phyloP scores from a whole-genome alignment of 2,329 filamentous ascomycete genomes.

The Cladosporium sp. region DNA sequence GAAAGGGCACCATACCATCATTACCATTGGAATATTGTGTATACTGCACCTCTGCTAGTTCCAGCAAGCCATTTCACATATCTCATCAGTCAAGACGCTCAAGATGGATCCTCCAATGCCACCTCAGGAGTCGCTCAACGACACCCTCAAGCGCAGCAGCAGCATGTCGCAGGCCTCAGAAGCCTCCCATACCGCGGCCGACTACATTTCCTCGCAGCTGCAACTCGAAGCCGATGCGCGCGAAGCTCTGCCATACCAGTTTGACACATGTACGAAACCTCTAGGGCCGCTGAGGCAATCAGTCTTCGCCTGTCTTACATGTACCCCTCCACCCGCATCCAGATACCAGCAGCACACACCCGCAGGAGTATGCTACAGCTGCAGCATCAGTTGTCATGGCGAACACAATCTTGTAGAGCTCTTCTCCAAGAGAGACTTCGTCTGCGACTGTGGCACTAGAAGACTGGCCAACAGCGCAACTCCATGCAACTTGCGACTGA shows the following conservation, averaged over 20 bases:
- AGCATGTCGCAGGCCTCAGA: constrained; percentile 44
- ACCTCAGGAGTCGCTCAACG: background rate
- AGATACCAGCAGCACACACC: constrained; percentile 60
- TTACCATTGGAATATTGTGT: background rate
- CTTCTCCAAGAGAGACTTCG: constrained; percentile 92
- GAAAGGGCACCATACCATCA: background rate
- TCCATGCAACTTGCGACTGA: constrained; percentile 71
- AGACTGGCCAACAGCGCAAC: constrained; percentile 62
- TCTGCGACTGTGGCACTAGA: constrained; percentile 91
- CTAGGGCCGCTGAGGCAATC: constrained; percentile 83
- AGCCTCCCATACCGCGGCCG: constrained; percentile 52
- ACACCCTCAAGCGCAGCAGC: background rate
- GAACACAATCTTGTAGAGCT: constrained; percentile 94
- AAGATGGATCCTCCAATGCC: background rate
- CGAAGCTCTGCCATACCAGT: constrained; percentile 92
- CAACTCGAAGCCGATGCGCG: constrained; percentile 90
- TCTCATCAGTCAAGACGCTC: background rate
- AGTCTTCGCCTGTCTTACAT: constrained; percentile 90
- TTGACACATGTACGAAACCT: constrained; percentile 87
- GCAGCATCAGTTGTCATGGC: constrained; percentile 93
- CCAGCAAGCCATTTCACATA: too few species aligned
- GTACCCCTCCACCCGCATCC: constrained; percentile 71
- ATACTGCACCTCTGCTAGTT: too few species aligned
- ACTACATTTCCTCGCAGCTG: constrained; percentile 83
- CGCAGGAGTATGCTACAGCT: constrained; percentile 92